Evolutionary conservation across 345 rosid species (phyloP), one percentile per base, ranked within the genome.

Genomic region (Lepidium sativum): DNA sequence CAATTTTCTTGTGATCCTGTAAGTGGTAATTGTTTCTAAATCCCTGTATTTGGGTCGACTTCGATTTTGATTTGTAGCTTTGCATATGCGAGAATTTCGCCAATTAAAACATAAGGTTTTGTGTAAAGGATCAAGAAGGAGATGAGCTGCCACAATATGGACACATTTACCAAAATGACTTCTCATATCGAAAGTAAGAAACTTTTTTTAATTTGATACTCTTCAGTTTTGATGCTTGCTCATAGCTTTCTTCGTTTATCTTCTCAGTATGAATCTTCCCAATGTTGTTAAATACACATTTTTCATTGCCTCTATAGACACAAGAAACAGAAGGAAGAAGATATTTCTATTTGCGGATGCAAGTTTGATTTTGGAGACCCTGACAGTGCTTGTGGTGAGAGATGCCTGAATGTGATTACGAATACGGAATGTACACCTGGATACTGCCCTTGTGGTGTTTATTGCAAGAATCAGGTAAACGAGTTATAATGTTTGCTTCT

Each of bases 271-370:
- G 52, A 16, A 0, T 27, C 17, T 37, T 42, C 53, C 11, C 15
- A 38, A 60, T 31, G 40, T 23, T 43, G 40, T 35, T 9, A 27
- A 60, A 31, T 54, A 33, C 0, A 39, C 45, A 0, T 54, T 37
- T 44, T 64, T 25, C 2, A 14, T 9, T 56, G 66, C 13, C 39
- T 53, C 17, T 63, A 10, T 16, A 94, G 98, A 75, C 97, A 90
- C 70, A 88, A 75, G 84, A 90, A 82, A 75, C 96, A 90, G 79
- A 86, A 83, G 78, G 97, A 94, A 61, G 97, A 94, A 78, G 99
- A 94, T 67, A 85, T 88, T 63, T 89, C 96, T 25, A 77, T 86
- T 34, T 94, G 97, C 3, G 92, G 77, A 37, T 88, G 97, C 81
- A 88, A 76, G 77, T 81, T 80, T 68, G 82, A 85, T 81, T 77